A percentile compares a stretch with the other conserved stretches of the same genome.
Conservation (phyloP, 2,329 filamentous ascomycete genomes). For the Alternaria infectoria region DNA sequence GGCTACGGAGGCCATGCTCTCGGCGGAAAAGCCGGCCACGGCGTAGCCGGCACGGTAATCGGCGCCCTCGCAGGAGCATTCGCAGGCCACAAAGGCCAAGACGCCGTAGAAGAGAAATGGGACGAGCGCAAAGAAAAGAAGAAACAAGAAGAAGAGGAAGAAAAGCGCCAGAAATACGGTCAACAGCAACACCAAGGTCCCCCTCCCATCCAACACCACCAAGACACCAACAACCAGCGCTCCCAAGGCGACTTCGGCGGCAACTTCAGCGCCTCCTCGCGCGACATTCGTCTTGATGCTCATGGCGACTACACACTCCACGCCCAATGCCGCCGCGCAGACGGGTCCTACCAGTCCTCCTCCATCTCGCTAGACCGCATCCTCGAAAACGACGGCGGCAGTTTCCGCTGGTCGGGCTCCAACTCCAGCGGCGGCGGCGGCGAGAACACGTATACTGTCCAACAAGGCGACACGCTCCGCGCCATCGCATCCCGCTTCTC, state of each 20-base stretch:
- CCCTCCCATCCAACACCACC: constrained; percentile 3
- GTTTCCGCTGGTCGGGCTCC: constrained; percentile 32
- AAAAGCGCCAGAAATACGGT: constrained; percentile 12
- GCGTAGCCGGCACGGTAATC: constrained; percentile 28
- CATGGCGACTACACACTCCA: constrained; percentile 35
- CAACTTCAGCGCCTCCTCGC: constrained; percentile 32
- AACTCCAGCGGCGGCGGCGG: constrained; percentile 14
- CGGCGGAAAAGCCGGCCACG: constrained; percentile 33
- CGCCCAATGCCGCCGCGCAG: constrained; percentile 30
- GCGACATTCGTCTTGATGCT: constrained; percentile 34
- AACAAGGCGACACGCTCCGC: constrained; percentile 36
- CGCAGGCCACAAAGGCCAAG: constrained; percentile 32
- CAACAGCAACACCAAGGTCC: constrained; percentile 20
- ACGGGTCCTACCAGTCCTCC: constrained; percentile 32
- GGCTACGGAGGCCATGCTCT: constrained; percentile 35
- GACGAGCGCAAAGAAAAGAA: constrained; percentile 38
- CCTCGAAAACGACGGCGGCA: constrained; percentile 32
- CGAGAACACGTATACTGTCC: constrained; percentile 28
- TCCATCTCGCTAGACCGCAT: constrained; percentile 29
- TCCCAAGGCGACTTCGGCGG: constrained; percentile 27
- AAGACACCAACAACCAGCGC: constrained; percentile 5
- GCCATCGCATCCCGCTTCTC: constrained; percentile 30
- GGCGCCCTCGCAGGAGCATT: constrained; percentile 35
- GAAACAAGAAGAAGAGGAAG: constrained; percentile 29
- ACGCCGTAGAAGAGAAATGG: constrained; percentile 30